Evolutionary conservation across 345 rosid species (phyloP).

Genomic region (Arabidopsis arenosa): DNA sequence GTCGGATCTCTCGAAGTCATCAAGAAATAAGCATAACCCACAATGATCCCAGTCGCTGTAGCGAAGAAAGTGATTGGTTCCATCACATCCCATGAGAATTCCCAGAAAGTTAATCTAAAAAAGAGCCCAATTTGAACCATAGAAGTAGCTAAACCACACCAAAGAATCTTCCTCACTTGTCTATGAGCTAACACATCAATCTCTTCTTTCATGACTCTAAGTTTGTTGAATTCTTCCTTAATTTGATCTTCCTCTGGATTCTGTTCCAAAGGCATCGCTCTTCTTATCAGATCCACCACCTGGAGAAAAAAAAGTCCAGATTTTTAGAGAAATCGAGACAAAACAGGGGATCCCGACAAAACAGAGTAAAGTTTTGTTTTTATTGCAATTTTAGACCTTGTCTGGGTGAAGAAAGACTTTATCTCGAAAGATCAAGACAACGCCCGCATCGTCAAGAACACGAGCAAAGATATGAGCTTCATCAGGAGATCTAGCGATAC

Average conservation of each 20-base stretch:
- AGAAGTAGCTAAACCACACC: slow-evolving; percentile 70
- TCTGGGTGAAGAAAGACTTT: slow-evolving; percentile 87
- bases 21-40: slow-evolving; percentile 92
- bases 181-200: slow-evolving; percentile 82
- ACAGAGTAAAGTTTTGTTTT: neutral
- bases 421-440: slow-evolving; percentile 82
- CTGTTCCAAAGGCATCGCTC: slow-evolving; percentile 75
- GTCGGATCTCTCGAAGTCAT: slow-evolving; percentile 87
- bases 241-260: slow-evolving; percentile 72
- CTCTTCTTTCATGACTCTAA: slow-evolving; percentile 75
- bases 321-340: neutral
- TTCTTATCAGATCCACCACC: slow-evolving; percentile 89
- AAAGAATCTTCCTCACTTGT: slow-evolving; percentile 84
- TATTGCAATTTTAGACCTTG: slow-evolving; percentile 54
- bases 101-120: slow-evolving; percentile 96
- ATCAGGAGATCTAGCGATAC: slow-evolving; percentile 70
- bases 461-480: slow-evolving; percentile 84
- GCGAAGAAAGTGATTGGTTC: slow-evolving; percentile 88
- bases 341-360: neutral
- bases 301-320: slow-evolving; percentile 23
- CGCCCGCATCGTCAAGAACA: slow-evolving; percentile 88
- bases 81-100: slow-evolving; percentile 98
- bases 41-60: slow-evolving; percentile 70
- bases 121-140: slow-evolving; percentile 70
- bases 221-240: slow-evolving; percentile 65